Conservation (phyloP, 23 red algal species). For the Gracilaria caudata region DNA sequence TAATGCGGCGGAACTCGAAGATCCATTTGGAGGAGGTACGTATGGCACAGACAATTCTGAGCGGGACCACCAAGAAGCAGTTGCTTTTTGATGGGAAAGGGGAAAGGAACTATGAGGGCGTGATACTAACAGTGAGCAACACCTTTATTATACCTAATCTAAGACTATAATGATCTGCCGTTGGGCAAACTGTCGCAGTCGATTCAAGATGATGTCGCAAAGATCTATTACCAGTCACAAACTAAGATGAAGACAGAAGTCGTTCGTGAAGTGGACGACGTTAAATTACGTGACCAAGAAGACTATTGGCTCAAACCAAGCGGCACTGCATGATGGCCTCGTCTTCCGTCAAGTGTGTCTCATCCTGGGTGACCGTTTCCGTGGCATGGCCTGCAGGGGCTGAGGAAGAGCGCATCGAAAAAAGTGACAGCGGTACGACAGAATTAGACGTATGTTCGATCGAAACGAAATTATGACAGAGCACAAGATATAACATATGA, state of each 20-base stretch:
- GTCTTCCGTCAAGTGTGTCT: background rate
- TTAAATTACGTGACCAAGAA: constrained; percentile 2
- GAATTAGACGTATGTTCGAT: background rate
- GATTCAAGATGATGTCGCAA: constrained; percentile 58
- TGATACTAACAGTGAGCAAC: background rate
- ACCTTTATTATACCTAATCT: background rate
- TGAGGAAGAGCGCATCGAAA: background rate
- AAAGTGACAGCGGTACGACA: background rate
- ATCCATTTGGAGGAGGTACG: constrained; percentile 75
- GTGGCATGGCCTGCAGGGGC: background rate
- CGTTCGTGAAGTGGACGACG: constrained; percentile 48
- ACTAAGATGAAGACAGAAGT: background rate
- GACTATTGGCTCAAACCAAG: constrained; percentile 53
- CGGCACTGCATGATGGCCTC: background rate
- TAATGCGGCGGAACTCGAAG: constrained; percentile 61
- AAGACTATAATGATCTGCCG: constrained; percentile 69
- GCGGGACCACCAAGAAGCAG: background rate
- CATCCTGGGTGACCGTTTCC: background rate
- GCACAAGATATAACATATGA: background rate
- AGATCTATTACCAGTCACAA: constrained; percentile 8
- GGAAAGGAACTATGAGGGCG: background rate
- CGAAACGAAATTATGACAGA: background rate
- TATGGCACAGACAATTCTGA: background rate
- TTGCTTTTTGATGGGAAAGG: background rate
- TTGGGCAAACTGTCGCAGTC: constrained; percentile 47